Evolutionary conservation across 345 rosid genomes (phyloP).

Genomic region (Odontarrhena argentea): DNA sequence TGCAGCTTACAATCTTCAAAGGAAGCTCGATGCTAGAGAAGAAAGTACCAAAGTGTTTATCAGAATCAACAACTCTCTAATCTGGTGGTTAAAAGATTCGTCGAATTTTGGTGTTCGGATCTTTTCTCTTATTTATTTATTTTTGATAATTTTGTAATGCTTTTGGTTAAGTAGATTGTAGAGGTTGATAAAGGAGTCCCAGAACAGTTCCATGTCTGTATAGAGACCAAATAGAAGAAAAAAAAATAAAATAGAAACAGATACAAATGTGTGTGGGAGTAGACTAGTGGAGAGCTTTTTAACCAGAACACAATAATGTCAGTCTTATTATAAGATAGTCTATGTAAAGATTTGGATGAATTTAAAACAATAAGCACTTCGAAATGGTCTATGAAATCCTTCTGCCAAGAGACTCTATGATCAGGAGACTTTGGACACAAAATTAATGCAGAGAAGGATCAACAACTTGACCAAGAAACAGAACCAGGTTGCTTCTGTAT

Average conservation of each 20-base stretch:
- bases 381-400: neutral
- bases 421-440: no score
- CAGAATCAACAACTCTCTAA: conserved; percentile 36
- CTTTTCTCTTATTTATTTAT: conserved; percentile 32
- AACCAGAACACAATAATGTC: neutral
- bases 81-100: conserved; percentile 22
- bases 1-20: conserved; percentile 77
- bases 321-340: neutral
- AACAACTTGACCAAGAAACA: conserved; percentile 33
- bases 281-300: neutral
- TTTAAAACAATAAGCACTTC: neutral
- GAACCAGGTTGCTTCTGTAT: neutral
- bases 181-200: conserved; percentile 18
- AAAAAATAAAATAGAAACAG: conserved; percentile 5
- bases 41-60: conserved; percentile 48
- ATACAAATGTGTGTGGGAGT: neutral
- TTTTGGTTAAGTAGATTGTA: conserved; percentile 30
- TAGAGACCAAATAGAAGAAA: conserved; percentile 27
- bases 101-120: conserved; percentile 27
- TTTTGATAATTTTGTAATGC: conserved; percentile 17
- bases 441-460: conserved; percentile 28
- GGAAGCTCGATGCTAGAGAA: conserved; percentile 91
- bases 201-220: conserved; percentile 39
- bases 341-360: neutral
- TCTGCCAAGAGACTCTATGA: neutral